A percentile compares a stretch with the other conserved stretches of the same genome.
phyloP scores from a whole-genome alignment of 345 rosid genomes.

The Salix udensis region DNA sequence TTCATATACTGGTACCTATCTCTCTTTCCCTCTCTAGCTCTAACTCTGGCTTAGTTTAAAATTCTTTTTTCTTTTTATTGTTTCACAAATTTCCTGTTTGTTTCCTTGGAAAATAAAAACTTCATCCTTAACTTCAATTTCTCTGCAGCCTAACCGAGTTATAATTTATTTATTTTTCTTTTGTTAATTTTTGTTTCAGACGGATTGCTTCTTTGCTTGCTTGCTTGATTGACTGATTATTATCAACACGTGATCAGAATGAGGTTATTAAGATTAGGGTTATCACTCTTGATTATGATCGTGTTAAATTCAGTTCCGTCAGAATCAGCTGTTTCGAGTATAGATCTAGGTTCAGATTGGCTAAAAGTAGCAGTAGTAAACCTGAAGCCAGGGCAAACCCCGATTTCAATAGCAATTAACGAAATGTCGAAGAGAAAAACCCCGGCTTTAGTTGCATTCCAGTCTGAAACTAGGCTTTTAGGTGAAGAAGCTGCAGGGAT shows the following conservation, averaged over 20 bases:
- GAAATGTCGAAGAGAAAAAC: slow-evolving; percentile 99
- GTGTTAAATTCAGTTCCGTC: slow-evolving; percentile 18
- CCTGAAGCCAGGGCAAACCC: slow-evolving; percentile 79
- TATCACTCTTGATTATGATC: slow-evolving; percentile 4
- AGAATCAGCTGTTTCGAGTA: slow-evolving; percentile 76
- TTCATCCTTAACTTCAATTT: background rate
- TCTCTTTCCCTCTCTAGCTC: background rate
- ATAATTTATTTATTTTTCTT: background rate
- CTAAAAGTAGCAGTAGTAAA: slow-evolving; percentile 87
- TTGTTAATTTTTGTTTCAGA: background rate
- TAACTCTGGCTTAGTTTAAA: too few relatives aligned
- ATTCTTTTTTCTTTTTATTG: too few relatives aligned
- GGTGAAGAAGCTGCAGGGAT: slow-evolving; percentile 96
- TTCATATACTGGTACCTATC: background rate
- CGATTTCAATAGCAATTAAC: slow-evolving; percentile 86
- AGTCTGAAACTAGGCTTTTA: slow-evolving; percentile 59
- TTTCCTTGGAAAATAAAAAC: background rate
- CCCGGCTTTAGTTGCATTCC: slow-evolving; percentile 84
- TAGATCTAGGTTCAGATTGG: slow-evolving; percentile 99
- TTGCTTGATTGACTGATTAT: background rate
- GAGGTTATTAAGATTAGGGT: slow-evolving; percentile 14
- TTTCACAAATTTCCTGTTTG: background rate
- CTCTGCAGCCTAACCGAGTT: background rate
- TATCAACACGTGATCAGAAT: background rate
- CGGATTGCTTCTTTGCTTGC: background rate